Evolutionary conservation across 805 yeast genomes (phyloP), one percentile per base, ranked within the genome.

Genomic region (Hanseniaspora guilliermondii): DNA sequence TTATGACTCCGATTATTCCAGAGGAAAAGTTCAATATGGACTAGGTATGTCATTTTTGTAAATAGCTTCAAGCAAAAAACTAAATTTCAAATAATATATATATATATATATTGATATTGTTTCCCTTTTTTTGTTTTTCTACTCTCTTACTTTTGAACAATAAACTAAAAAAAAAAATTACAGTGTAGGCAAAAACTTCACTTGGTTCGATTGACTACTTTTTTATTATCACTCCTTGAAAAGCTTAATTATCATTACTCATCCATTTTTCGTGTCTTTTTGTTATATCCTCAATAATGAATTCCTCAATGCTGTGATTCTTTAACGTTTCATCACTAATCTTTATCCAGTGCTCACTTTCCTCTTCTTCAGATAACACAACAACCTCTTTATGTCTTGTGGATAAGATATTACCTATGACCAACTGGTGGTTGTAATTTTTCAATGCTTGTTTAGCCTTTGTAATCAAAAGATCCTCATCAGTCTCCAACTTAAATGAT

Each of bases 401-500:
- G 64, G 89, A 96, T 58, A 93, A 71, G 59, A 93, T 70, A 64
- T 93, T 93, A 3, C 98, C 98, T 65, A 93, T 88, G 12, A 93
- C 98, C 53, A 93, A 70, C 67, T 91, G 97, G 68, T 93, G 98
- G 58, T 80, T 84, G 67, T 93, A 93, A 56, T 96, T 75, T 27
- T 78, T 78, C 56, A 93, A 74, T 0, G 98, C 97, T 56, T 76
- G 80, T 49, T 73, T 72, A 11, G 96, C 85, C 69, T 93, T 93
- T 56, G 75, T 72, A 47, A 88, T 74, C 58, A 93, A 71, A 24
- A 93, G 78, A 8, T 71, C 60, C 55, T 69, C 65, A 66, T 93
- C 98, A 0, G 98, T 93, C 64, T 93, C 98, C 50, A 93, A 75
- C 67, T 93, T 93, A 71, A 93, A 93, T 17, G 95, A 85, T 0